These are phyloP conservation scores for Aureobasidium leucospermi DNA, from an alignment of 2,329 filamentous ascomycete species.

Conservation along the genomic window DNA sequence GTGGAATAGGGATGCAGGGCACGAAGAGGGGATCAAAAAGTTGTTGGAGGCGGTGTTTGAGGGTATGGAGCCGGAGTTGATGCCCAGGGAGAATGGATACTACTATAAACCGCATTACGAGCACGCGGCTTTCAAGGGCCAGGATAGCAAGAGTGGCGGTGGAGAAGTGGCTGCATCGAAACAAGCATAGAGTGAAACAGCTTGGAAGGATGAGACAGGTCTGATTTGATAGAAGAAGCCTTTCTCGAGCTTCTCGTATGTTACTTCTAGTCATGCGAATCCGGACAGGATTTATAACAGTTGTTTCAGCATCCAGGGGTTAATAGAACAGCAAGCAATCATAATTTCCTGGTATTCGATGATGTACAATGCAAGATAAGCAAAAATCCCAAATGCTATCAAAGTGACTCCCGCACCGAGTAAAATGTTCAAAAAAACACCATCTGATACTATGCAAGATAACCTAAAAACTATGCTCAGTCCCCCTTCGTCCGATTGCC, in stretches of 20 bases:
- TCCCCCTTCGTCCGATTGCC: neutral
- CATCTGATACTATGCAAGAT: neutral
- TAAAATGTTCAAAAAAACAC: neutral
- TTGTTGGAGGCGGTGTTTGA: constrained; percentile 67
- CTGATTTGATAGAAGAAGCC: too few species aligned
- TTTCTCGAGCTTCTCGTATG: too few species aligned
- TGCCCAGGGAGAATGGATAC: constrained; percentile 54
- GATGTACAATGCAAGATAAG: neutral
- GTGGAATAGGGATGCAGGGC: constrained; percentile 85
- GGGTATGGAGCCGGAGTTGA: constrained; percentile 64
- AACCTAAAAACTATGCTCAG: neutral
- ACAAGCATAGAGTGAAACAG: too few species aligned
- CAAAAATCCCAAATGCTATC: too few species aligned
- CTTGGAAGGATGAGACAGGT: too few species aligned
- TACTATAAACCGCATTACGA: constrained; percentile 85
- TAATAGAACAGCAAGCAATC: neutral
- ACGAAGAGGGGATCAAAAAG: constrained; percentile 68
- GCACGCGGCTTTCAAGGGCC: constrained; percentile 58
- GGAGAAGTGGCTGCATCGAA: neutral
- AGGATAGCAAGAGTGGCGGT: neutral
- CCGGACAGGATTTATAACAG: too few species aligned
- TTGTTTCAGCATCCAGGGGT: too few species aligned
- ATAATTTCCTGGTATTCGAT: neutral
- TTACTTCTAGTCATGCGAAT: too few species aligned
- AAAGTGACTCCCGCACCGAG: too few species aligned